phyloP scores from a whole-genome alignment of 2,329 filamentous ascomycete genomes.

The Aspergillus sp. region DNA sequence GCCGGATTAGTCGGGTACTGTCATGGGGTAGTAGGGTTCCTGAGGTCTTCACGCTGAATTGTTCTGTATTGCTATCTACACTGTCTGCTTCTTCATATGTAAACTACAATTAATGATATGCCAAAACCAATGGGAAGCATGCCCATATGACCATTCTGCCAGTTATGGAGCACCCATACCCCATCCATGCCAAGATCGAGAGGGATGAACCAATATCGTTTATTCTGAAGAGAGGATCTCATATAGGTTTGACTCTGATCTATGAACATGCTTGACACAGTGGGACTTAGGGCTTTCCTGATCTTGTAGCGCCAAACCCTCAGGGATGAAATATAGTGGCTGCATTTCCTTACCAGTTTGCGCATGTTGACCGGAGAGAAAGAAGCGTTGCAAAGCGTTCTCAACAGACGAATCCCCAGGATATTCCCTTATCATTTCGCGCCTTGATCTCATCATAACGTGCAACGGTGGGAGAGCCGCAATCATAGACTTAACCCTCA shows the following conservation, averaged over 20 bases:
- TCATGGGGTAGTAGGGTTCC: slow-evolving; percentile 74
- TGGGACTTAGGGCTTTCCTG: background rate
- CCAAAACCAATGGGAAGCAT: too few species aligned
- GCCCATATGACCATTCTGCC: too few species aligned
- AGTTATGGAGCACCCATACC: too few species aligned
- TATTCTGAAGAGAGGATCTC: background rate
- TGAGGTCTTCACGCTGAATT: slow-evolving; percentile 51
- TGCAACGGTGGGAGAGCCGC: slow-evolving; percentile 22
- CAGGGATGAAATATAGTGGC: background rate
- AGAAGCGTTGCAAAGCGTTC: background rate
- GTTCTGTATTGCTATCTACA: too few species aligned
- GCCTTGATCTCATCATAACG: slow-evolving; percentile 21
- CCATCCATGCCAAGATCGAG: too few species aligned
- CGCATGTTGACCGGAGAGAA: background rate
- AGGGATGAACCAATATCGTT: background rate
- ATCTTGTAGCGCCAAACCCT: background rate
- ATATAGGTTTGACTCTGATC: background rate
- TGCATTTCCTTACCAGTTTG: background rate
- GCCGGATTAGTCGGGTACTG: slow-evolving; percentile 78
- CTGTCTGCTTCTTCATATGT: too few species aligned
- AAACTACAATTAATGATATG: too few species aligned
- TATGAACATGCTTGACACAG: background rate
- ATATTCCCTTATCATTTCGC: slow-evolving; percentile 12
- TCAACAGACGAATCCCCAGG: background rate
- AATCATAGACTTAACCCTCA: slow-evolving; percentile 15